These are phyloP conservation scores for Arabidopsis arenosa DNA, from an alignment of 345 rosid species.

Conservation along the genomic window DNA sequence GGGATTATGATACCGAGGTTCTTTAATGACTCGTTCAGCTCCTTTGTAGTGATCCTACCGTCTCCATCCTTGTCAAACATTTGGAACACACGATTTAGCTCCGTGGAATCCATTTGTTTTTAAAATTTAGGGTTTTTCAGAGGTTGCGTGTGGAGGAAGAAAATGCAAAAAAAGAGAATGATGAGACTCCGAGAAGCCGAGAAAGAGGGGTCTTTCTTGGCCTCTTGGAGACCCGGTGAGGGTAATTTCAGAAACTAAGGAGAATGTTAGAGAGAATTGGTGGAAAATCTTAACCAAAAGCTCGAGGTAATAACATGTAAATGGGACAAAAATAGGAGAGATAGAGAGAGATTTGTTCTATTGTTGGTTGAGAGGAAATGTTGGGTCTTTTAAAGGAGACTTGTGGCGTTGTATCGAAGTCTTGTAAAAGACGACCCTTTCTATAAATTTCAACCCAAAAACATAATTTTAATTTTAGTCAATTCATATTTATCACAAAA, in stretches of 20 bases:
- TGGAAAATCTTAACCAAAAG: conserved; percentile 27
- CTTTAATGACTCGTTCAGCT: conserved; percentile 64
- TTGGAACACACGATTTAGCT: conserved; percentile 68
- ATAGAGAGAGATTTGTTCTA: conserved; percentile 23
- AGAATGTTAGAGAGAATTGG: conserved; percentile 14
- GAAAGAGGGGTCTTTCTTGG: conserved; percentile 40
- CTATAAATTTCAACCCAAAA: background rate
- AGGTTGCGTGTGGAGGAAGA: conserved; percentile 29
- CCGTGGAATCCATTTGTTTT: conserved; percentile 53
- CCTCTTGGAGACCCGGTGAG: conserved; percentile 43
- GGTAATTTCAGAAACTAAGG: conserved; percentile 29
- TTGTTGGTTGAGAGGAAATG: conserved; percentile 41
- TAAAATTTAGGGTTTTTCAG: background rate
- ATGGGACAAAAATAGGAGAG: conserved; percentile 38
- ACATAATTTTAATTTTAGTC: conserved; percentile 20
- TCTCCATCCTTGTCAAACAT: conserved; percentile 88
- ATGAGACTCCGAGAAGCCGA: conserved; percentile 41
- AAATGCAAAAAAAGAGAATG: conserved; percentile 21
- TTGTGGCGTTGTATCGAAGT: conserved; percentile 24
- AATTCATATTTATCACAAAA: background rate
- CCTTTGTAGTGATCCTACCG: conserved; percentile 65
- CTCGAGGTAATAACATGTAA: conserved; percentile 36
- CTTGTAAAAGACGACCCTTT: conserved; percentile 17
- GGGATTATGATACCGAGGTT: conserved; percentile 74
- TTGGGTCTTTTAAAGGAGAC: conserved; percentile 16